Evolutionary conservation across 2,329 filamentous ascomycete genomes (phyloP), one percentile per base, ranked within the genome.

Genomic region (Colletotrichum costaricense): DNA sequence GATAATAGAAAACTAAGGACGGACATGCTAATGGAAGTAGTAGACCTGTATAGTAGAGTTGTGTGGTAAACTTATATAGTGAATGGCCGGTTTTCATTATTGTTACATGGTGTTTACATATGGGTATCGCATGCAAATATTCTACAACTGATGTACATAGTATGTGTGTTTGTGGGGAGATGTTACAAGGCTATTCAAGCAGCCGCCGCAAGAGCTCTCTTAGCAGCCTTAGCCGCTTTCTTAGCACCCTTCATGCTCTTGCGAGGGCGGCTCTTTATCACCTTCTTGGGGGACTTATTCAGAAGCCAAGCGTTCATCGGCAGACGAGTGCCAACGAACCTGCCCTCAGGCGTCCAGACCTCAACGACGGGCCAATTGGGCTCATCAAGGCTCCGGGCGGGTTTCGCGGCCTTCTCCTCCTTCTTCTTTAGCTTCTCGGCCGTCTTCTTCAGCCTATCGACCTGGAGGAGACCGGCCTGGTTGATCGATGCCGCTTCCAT

Each of bases 311-410:
- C 94, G 77, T 93, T 91, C 86, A 97, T 91, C 1, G 94, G 93
- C 76, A 80, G 81, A 46, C 94, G 87, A 11, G 85, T 84, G 1
- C 88, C 92, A 35, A 98, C 86, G 77, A 93, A 97, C 77, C 91
- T 92, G n/a, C 97, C 97, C 71, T 95, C 88, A 0, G 97, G 97
- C 33, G 90, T 93, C 78, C 93, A 98, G 0, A 98, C 91, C 76
- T 98, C 95, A 7, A 99, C 89, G 11, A 91, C 86, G 0, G 95
- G 95, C 86, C 91, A 91, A 26, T 84, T 82, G 1, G 81, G 80
- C 63, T 55, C 76, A 65, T 74, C 65, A 11, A 58, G 57, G 16
- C 38, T 63, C 33, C 75, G 57, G 42, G 11, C 60, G 4, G 60
- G 49, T 12, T 24, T 59, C n/a, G 42, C 7, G 2, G 67, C 59